Base-by-base conservation (phyloP, 768 basidiomycete genomes). In the Pleurotus tuber-regium region DNA sequence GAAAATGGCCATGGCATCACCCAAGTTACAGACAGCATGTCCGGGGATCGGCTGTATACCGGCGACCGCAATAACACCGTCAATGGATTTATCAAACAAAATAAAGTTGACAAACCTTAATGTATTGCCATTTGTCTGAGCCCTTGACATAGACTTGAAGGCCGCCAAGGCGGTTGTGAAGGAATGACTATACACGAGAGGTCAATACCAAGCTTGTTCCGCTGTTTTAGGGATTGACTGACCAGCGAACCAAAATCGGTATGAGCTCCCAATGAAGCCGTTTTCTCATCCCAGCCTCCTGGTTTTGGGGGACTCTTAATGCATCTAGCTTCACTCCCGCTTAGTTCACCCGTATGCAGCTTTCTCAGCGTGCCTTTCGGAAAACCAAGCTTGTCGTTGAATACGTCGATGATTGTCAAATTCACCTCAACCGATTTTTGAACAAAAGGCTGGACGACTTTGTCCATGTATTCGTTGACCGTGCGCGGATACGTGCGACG, bases 191-290 rank as follows among this genome's bases (percentile, higher is more conserved):
- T 7, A n/a, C n/a, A n/a, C n/a, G n/a, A n/a, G n/a, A n/a, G n/a
- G n/a, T n/a, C n/a, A 3, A 67, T 39, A 52, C 52, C 73, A 60
- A 4, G 67, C 71, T 40, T 75, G 64, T 18, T 67, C 54, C 9
- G 62, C 64, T 38, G 64, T 58, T 1, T 59, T 59, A n/a, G 58
- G 58, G 21, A 25, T 40, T 24, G 1, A 31, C 77, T 60, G 57
- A 84, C 84, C 51, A 87, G 61, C n/a, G 81, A 82, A 57, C 86
- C 84, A 55, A 87, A 87, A 63, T 87, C 86, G 2, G 85, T 86
- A 61, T 88, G 87, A 1, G 80, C 78, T 16, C 84, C 84, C n/a
- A 86, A 61, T 11, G 46, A 48, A 23, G 46, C 46, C 0, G 71
- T 69, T n/a, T 72, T 67, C 40, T 65, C 73, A 4, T 72, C 66